Evolutionary conservation across 228 moss, liverwort and hornwort genomes (phyloP).

Genomic region (Sphagnum fallax): DNA sequence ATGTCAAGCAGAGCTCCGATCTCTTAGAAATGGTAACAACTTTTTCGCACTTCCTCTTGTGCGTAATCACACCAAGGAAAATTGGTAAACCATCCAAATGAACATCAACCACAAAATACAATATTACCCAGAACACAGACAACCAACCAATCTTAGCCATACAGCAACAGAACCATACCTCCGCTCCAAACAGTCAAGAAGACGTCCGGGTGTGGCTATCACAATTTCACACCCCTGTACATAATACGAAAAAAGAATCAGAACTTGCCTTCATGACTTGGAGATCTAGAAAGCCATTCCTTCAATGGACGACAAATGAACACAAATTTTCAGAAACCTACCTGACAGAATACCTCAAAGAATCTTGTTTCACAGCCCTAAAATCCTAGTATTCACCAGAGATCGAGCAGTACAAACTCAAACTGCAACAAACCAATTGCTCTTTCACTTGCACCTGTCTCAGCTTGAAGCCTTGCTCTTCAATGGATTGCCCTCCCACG

Average conservation of each 20-base stretch:
- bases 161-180: constrained; percentile 33
- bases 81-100: not conserved
- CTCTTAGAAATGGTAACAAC: not conserved
- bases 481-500: constrained; percentile 97
- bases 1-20: not conserved
- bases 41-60: no score
- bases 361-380: no score
- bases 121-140: not conserved
- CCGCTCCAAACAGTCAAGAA: constrained; percentile 94
- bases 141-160: not conserved
- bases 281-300: no score
- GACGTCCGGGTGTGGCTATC: constrained; percentile 96
- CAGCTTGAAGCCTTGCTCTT: constrained; percentile 98
- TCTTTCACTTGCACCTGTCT: constrained; percentile 48
- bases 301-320: no score
- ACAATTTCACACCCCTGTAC: constrained; percentile 93
- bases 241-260: not conserved
- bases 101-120: no score
- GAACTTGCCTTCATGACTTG: no score
- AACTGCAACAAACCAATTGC: no score
- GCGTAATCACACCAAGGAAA: no score
- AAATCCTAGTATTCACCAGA: no score
- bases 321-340: no score
- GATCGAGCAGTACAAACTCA: no score
- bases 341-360: no score